Conservation (phyloP, 164 flowering plant genomes). For the Piper longum region DNA sequence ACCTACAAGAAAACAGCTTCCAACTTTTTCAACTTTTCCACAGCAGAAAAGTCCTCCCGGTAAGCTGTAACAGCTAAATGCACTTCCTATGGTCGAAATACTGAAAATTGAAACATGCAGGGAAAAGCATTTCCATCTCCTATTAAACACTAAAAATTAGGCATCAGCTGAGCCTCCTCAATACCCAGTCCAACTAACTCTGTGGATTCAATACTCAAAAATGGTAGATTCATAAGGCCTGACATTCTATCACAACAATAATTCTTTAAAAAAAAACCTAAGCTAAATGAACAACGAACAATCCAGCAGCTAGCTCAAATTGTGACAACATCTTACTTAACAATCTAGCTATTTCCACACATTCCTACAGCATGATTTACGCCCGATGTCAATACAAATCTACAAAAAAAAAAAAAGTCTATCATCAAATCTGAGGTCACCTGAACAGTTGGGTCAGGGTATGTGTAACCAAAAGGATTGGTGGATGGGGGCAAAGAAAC, state of each 20-base stretch:
- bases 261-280: too few species aligned
- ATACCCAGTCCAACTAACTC: too few species aligned
- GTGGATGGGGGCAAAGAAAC: constrained; percentile 14
- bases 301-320: too few species aligned
- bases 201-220: too few species aligned
- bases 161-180: too few species aligned
- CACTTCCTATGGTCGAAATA: background rate
- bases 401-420: background rate
- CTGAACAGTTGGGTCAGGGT: constrained; percentile 23
- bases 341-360: background rate
- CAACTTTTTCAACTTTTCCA: background rate
- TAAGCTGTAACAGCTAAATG: background rate
- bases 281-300: too few species aligned
- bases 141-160: background rate
- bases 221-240: too few species aligned
- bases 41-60: background rate
- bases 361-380: background rate
- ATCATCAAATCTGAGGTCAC: constrained; percentile 9
- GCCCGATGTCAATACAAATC: background rate
- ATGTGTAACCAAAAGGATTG: constrained; percentile 20
- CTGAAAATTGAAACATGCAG: background rate
- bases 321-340: too few species aligned
- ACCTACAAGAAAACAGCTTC: too few species aligned
- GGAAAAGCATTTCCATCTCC: background rate
- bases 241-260: too few species aligned